Evolutionary conservation across 164 flowering plant genomes (phyloP).

Genomic region (Dillenia turbinata): DNA sequence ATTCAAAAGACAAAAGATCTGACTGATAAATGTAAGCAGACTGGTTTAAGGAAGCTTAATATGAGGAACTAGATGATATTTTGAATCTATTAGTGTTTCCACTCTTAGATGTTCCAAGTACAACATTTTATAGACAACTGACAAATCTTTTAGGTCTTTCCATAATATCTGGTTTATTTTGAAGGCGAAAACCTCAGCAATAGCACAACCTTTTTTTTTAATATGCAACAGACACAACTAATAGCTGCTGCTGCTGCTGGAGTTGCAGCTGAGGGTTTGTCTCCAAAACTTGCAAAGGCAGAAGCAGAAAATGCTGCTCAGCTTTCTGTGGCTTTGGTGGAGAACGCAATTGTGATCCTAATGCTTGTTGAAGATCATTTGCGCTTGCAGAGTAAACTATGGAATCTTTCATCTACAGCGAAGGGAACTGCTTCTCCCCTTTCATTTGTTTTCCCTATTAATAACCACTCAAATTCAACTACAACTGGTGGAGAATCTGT

Average conservation of each 20-base stretch:
- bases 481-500: constrained; percentile 36
- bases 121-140: too few relatives aligned
- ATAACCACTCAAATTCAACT: constrained; percentile 33
- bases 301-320: constrained; percentile 97
- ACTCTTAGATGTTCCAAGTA: too few relatives aligned
- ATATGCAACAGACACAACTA: constrained; percentile 84
- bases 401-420: constrained; percentile 32
- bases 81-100: too few relatives aligned
- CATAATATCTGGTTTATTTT: too few relatives aligned
- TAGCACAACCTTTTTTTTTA: too few relatives aligned
- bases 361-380: constrained; percentile 99
- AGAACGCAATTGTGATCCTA: constrained; percentile 92
- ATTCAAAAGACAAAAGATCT: too few relatives aligned
- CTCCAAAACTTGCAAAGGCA: constrained; percentile 74
- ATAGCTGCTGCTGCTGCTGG: constrained; percentile 99
- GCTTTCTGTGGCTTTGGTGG: constrained; percentile 96
- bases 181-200: constrained; percentile 5
- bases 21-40: too few relatives aligned
- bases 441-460: constrained; percentile 43
- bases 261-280: constrained; percentile 93
- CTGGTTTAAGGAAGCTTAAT: too few relatives aligned
- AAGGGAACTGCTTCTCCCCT: constrained; percentile 52
- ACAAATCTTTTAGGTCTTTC: too few relatives aligned
- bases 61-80: too few relatives aligned
- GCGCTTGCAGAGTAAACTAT: constrained; percentile 85